Base-by-base conservation (phyloP, 768 basidiomycete species). In the Clitopilus hobsonii region DNA sequence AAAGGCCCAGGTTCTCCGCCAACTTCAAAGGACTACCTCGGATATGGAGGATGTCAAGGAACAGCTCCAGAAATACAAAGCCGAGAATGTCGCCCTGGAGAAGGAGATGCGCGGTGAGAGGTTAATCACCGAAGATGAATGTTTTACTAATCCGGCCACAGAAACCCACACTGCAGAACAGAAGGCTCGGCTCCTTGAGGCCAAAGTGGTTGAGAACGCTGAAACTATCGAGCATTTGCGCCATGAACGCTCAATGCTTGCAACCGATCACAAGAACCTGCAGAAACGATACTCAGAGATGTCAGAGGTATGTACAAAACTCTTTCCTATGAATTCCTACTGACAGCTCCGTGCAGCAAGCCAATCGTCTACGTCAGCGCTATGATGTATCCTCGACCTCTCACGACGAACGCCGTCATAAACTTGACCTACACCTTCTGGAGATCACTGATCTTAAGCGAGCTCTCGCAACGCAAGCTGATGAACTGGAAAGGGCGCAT, bases 381-480 rank as follows among this genome's bases (percentile, higher is more conserved):
- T 82, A 86, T 56, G 72, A 80, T 6, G 67, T 74, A 0, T 84
- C 84, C 16, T 84, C 87, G 49, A 78, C 74, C 13, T 79, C 85
- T 7, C 91, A 93, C 61, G 85, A 90, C 57, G 76, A 82, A 29
- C 80, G 86, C 23, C 83, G 88, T 1, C 82, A 87, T 55, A 83
- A 90, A 56, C 82, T 94, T 29, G 89, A 91, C 63, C 69, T 84
- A 1, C 83, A 86, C 52, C 75, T 83, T 6, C 70, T 77, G 16
- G 90, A 94, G 67, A 86, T 94, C 55, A 85, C 88, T 2, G 85
- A 89, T 26, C 82, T 93, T n/a, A 82, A 83, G 32, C 77, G 74
- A 3, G 85, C 86, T 1, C 75, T 92, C 13, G 77, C 82, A 14
- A 74, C 77, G 54, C 82, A 85, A 52, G 79, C 80, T 2, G 74